Evolutionary conservation across 2,329 filamentous ascomycete species (phyloP).

Genomic region (Aureobasidium sp.): DNA sequence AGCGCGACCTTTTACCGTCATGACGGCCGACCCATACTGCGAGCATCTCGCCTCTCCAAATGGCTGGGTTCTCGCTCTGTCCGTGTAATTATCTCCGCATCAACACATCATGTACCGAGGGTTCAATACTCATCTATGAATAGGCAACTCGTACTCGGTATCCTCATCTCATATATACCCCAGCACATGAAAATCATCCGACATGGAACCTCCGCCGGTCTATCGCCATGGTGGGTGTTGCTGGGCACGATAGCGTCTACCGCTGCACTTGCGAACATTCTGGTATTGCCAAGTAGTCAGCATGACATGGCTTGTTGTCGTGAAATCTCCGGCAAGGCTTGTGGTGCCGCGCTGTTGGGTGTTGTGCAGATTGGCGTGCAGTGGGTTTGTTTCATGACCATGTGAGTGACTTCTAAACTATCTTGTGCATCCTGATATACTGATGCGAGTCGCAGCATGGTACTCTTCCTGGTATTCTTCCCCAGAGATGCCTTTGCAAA

Average conservation of each 20-base stretch:
- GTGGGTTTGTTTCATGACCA: constrained; percentile 91
- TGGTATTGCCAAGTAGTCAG: constrained; percentile 85
- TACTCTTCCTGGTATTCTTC: constrained; percentile 97
- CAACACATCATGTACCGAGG: neutral
- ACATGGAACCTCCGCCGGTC: constrained; percentile 88
- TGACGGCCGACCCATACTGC: constrained; percentile 24
- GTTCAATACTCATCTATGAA: neutral
- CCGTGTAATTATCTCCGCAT: constrained; percentile 18
- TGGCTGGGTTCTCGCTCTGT: constrained; percentile 23
- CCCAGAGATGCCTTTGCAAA: constrained; percentile 59
- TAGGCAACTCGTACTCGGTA: constrained; percentile 83
- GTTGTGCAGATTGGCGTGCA: constrained; percentile 93
- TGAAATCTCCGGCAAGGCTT: constrained; percentile 83
- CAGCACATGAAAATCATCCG: constrained; percentile 94
- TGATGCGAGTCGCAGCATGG: constrained; percentile 64
- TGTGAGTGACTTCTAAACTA: constrained; percentile 65
- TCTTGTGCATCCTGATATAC: neutral
- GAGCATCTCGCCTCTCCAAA: constrained; percentile 25
- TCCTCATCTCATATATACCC: constrained; percentile 92
- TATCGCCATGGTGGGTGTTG: constrained; percentile 95
- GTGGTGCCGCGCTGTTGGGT: constrained; percentile 85
- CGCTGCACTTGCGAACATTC: constrained; percentile 90
- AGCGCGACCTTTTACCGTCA: neutral
- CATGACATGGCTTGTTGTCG: constrained; percentile 88
- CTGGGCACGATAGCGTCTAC: constrained; percentile 91